These are phyloP conservation scores for Trichoderma asperellum DNA, from an alignment of 2,329 filamentous ascomycete genomes.

Conservation along the genomic window DNA sequence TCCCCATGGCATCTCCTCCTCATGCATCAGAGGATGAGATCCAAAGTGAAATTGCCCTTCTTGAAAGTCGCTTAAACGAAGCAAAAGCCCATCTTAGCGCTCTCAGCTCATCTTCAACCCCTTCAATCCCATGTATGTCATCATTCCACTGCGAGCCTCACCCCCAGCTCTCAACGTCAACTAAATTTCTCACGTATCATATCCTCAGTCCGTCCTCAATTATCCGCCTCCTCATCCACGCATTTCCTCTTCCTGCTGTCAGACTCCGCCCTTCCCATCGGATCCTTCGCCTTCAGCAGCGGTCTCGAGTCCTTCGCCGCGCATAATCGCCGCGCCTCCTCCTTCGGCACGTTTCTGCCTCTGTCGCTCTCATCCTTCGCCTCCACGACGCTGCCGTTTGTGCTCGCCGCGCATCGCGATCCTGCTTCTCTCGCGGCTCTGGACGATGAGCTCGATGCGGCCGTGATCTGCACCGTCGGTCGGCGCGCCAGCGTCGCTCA, in stretches of 20 bases:
- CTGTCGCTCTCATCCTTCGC: slow-evolving; percentile 73
- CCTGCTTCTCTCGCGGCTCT: slow-evolving; percentile 57
- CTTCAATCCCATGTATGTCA: slow-evolving; percentile 2
- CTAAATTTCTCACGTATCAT: background rate
- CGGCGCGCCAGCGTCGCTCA: slow-evolving; percentile 75
- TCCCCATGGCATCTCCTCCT: slow-evolving; percentile 27
- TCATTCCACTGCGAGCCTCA: background rate
- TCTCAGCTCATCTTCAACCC: slow-evolving; percentile 21
- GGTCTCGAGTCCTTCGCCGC: slow-evolving; percentile 82
- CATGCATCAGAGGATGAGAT: slow-evolving; percentile 36
- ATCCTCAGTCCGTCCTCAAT: background rate
- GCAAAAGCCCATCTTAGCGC: slow-evolving; percentile 51
- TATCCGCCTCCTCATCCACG: slow-evolving; percentile 37
- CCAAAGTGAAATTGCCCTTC: slow-evolving; percentile 60
- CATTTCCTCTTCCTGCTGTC: slow-evolving; percentile 78
- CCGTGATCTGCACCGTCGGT: slow-evolving; percentile 77
- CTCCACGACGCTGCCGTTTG: slow-evolving; percentile 73
- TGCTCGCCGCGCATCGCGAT: slow-evolving; percentile 66
- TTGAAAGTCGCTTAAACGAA: slow-evolving; percentile 55
- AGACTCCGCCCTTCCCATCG: slow-evolving; percentile 79
- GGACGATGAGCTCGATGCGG: slow-evolving; percentile 77
- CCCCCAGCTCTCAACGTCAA: background rate
- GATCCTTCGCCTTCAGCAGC: slow-evolving; percentile 85
- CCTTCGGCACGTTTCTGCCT: slow-evolving; percentile 68
- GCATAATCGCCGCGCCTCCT: slow-evolving; percentile 54